Evolutionary conservation across 352 stramenopile genomes (phyloP).

Genomic region (Elongisporangium senticosum): DNA sequence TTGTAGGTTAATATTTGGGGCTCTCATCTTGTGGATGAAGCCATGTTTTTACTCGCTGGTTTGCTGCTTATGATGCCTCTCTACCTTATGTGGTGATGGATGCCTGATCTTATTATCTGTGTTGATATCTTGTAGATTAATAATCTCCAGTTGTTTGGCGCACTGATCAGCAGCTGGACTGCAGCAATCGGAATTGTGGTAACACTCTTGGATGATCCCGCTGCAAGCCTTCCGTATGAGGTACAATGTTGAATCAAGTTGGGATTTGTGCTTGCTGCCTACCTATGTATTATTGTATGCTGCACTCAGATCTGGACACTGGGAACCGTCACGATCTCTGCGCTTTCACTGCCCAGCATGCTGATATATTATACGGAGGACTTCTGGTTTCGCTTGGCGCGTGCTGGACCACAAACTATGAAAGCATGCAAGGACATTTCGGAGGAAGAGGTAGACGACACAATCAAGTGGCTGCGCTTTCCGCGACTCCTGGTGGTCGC

Average conservation of each 20-base stretch:
- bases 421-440: not conserved
- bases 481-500: too few species aligned
- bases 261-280: not conserved
- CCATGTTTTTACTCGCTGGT: conserved; percentile 39
- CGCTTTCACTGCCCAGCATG: conserved; percentile 26
- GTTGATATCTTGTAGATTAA: conserved; percentile 30
- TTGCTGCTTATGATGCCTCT: conserved; percentile 8
- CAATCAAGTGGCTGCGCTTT: not conserved
- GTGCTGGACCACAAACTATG: not conserved
- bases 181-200: conserved; percentile 26
- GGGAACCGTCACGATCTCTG: conserved; percentile 39
- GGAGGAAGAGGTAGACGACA: not conserved
- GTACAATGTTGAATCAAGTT: conserved; percentile 11
- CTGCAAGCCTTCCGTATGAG: conserved; percentile 32
- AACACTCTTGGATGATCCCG: conserved; percentile 37
- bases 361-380: conserved; percentile 45
- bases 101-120: not conserved
- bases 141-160: conserved; percentile 35
- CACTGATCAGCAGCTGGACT: conserved; percentile 35
- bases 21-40: conserved; percentile 38
- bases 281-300: not conserved
- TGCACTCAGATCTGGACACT: conserved; percentile 42
- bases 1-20: conserved; percentile 15
- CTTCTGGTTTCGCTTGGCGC: conserved; percentile 38
- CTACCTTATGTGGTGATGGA: not conserved